These are phyloP conservation scores for Hemisphaericaspora xylanilytica DNA, from an alignment of 1,139 yeast genomes.

Conservation along the genomic window DNA sequence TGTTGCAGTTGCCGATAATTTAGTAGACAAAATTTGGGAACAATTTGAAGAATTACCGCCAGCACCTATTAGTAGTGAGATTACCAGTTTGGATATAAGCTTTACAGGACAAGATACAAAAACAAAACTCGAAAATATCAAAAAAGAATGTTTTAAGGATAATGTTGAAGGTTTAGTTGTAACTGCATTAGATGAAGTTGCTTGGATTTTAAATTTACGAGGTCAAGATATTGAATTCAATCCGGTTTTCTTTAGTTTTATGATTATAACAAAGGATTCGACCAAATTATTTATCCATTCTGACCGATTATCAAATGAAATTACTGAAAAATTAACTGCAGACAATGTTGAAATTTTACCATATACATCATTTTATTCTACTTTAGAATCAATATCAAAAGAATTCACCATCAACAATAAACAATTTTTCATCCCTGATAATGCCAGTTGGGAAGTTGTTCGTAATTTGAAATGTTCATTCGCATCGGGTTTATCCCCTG, in stretches of 20 bases:
- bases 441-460: constrained; percentile 80
- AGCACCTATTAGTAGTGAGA: constrained; percentile 26
- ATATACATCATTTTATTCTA: constrained; percentile 57
- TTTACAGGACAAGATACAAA: constrained; percentile 49
- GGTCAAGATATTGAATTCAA: constrained; percentile 78
- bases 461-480: constrained; percentile 45
- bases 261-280: constrained; percentile 52
- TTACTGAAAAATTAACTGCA: constrained; percentile 30
- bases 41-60: constrained; percentile 51
- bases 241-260: constrained; percentile 86
- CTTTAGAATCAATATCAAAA: constrained; percentile 43
- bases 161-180: constrained; percentile 52
- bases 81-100: constrained; percentile 43
- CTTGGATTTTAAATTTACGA: constrained; percentile 87
- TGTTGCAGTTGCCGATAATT: constrained; percentile 63
- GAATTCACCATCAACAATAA: constrained; percentile 37
- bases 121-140: constrained; percentile 46
- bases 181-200: constrained; percentile 79
- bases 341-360: constrained; percentile 48
- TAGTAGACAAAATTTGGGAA: constrained; percentile 77
- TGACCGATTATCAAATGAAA: constrained; percentile 29
- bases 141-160: constrained; percentile 39
- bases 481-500: constrained; percentile 55
- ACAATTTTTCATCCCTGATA: constrained; percentile 59
- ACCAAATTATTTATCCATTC: constrained; percentile 53